Evolutionary conservation across 441 rosid genomes (phyloP).

Genomic region (Euphorbia corollata): DNA sequence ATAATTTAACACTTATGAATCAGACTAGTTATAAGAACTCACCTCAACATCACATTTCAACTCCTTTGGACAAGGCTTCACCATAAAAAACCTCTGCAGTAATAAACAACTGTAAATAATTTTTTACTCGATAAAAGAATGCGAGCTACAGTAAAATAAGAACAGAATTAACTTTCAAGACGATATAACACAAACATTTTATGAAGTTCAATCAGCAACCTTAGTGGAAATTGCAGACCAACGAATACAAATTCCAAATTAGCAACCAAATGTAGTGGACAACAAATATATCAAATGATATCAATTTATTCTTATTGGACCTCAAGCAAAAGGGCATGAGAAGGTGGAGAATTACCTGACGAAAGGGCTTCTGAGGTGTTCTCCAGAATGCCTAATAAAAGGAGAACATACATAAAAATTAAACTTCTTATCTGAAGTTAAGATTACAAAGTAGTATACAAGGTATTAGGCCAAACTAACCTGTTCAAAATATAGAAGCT

Average conservation of each 20-base stretch:
- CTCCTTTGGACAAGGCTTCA: constrained; percentile 91
- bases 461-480: constrained; percentile 29
- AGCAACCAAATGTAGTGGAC: not conserved
- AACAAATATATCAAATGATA: not conserved
- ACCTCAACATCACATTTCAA: constrained; percentile 93
- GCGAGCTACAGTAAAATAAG: not conserved
- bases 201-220: constrained; percentile 1
- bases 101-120: constrained; percentile 15
- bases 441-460: not conserved
- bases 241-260: not conserved
- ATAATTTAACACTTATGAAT: not conserved
- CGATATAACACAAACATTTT: not conserved
- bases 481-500: constrained; percentile 70
- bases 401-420: not conserved
- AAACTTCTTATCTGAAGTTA: not conserved
- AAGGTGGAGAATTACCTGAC: constrained; percentile 46
- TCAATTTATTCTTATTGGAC: not conserved
- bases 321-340: not conserved
- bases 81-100: constrained; percentile 77
- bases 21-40: constrained; percentile 18
- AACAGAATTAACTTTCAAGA: not conserved
- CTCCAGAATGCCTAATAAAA: constrained; percentile 77
- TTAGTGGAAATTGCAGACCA: not conserved
- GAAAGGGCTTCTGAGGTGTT: constrained; percentile 88
- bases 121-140: not conserved